phyloP scores from a whole-genome alignment of 208 protist genomes.

The Wallacemonas sp. region DNA sequence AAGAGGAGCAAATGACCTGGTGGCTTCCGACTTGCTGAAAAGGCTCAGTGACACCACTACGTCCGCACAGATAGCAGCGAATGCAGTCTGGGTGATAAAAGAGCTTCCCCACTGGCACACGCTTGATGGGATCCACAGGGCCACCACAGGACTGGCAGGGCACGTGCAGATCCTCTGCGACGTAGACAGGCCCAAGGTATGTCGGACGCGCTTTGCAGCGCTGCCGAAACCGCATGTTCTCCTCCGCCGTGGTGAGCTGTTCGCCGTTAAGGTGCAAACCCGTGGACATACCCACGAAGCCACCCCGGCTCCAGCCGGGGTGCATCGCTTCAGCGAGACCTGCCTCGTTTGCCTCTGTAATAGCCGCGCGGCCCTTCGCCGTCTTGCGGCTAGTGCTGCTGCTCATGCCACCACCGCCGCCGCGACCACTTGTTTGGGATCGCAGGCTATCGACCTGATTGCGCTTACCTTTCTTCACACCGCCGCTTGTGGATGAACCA shows the following conservation, averaged over 20 bases:
- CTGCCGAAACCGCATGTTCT: slow-evolving; percentile 49
- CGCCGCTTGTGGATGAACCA: too few relatives aligned
- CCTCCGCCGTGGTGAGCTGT: slow-evolving; percentile 54
- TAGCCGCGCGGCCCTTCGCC: not conserved
- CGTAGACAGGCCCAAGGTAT: slow-evolving; percentile 70
- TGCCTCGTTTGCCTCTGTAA: not conserved
- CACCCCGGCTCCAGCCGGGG: slow-evolving; percentile 5
- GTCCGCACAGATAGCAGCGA: slow-evolving; percentile 61
- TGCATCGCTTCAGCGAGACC: slow-evolving; percentile 6
- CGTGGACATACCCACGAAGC: slow-evolving; percentile 15
- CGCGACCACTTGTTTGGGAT: not conserved
- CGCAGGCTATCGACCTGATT: too few relatives aligned
- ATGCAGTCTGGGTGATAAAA: slow-evolving; percentile 80
- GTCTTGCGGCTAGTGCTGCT: not conserved
- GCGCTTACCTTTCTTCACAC: too few relatives aligned
- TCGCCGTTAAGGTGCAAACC: slow-evolving; percentile 37
- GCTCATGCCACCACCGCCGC: not conserved
- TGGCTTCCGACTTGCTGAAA: slow-evolving; percentile 45
- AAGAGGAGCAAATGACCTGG: slow-evolving; percentile 35
- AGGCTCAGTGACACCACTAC: slow-evolving; percentile 37
- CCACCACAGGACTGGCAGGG: slow-evolving; percentile 58
- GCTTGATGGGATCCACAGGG: slow-evolving; percentile 74
- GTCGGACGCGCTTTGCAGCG: slow-evolving; percentile 42
- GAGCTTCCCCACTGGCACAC: slow-evolving; percentile 67
- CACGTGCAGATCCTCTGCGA: slow-evolving; percentile 72